phyloP scores from a whole-genome alignment of 192 early-diverging fungal species.

The Coemansia sp. region DNA sequence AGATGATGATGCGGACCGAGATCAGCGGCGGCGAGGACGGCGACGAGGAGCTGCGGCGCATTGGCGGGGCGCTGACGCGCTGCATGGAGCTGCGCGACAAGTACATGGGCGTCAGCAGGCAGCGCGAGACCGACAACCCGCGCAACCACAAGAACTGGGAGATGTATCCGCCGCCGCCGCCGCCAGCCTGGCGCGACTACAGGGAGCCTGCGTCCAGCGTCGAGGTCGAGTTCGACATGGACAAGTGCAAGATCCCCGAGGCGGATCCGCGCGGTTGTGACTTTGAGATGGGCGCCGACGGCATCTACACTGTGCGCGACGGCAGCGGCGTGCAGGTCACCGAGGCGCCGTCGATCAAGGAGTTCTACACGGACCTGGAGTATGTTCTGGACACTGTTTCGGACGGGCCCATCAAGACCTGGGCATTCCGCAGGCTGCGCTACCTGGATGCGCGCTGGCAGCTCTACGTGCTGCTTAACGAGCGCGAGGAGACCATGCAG shows the following conservation, averaged over 20 bases:
- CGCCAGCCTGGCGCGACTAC: slow-evolving; percentile 66
- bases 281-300: slow-evolving; percentile 59
- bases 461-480: slow-evolving; percentile 88
- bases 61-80: slow-evolving; percentile 54
- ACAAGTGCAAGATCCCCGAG: slow-evolving; percentile 14
- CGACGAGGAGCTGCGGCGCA: slow-evolving; percentile 36
- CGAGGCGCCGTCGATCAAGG: slow-evolving; percentile 68
- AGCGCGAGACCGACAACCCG: slow-evolving; percentile 80
- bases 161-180: slow-evolving; percentile 85
- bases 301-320: slow-evolving; percentile 62
- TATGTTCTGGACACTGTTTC: slow-evolving; percentile 72
- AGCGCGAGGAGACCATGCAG: slow-evolving; percentile 92
- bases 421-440: slow-evolving; percentile 83
- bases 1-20: slow-evolving; percentile 42
- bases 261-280: slow-evolving; percentile 15
- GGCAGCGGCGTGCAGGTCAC: slow-evolving; percentile 35
- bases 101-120: slow-evolving; percentile 76
- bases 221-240: slow-evolving; percentile 17
- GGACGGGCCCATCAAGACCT: slow-evolving; percentile 91
- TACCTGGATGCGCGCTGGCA: slow-evolving; percentile 93
- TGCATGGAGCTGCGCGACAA: slow-evolving; percentile 80
- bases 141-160: slow-evolving; percentile 75
- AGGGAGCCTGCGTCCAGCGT: slow-evolving; percentile 16
- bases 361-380: slow-evolving; percentile 87
- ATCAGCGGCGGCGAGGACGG: slow-evolving; percentile 34